Evolutionary conservation across 2,329 filamentous ascomycete species (phyloP).

Genomic region (Colletotrichum sp.): DNA sequence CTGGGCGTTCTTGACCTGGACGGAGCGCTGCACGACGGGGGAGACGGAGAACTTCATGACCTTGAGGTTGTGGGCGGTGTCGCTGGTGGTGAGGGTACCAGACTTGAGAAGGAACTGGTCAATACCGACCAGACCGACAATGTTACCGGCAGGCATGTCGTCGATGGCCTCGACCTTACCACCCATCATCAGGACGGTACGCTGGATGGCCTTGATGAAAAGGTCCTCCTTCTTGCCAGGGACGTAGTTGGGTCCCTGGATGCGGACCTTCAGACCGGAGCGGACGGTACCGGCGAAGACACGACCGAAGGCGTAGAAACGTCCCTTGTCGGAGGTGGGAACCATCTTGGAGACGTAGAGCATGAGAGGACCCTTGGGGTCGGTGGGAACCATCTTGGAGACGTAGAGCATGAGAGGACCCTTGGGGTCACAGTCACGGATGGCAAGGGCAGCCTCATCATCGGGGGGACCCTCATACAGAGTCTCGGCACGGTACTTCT

Average conservation of each 20-base stretch:
- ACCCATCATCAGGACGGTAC: constrained; percentile 99
- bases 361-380: constrained; percentile 98
- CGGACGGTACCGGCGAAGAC: constrained; percentile 98
- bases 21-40: constrained; percentile 96
- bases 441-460: constrained; percentile 91
- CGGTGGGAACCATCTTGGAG: constrained; percentile 99
- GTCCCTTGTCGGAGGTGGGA: constrained; percentile 98
- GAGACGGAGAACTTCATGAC: constrained; percentile 99
- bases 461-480: constrained; percentile 97
- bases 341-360: constrained; percentile 99
- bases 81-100: constrained; percentile 96
- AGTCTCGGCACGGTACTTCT: constrained; percentile 98
- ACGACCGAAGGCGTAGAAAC: constrained; percentile 99
- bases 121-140: constrained; percentile 98
- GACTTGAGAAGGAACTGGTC: constrained; percentile 99
- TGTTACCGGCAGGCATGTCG: constrained; percentile 99
- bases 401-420: constrained; percentile 99
- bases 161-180: constrained; percentile 98
- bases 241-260: constrained; percentile 98
- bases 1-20: constrained; percentile 99
- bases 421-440: constrained; percentile 98
- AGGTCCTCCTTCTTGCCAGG: constrained; percentile 99
- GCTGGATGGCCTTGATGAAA: constrained; percentile 99
- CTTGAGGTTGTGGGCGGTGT: constrained; percentile 99
- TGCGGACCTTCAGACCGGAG: constrained; percentile 99